Base-by-base conservation (phyloP, 2,329 filamentous ascomycete species). In the Beauveria brongniartii region DNA sequence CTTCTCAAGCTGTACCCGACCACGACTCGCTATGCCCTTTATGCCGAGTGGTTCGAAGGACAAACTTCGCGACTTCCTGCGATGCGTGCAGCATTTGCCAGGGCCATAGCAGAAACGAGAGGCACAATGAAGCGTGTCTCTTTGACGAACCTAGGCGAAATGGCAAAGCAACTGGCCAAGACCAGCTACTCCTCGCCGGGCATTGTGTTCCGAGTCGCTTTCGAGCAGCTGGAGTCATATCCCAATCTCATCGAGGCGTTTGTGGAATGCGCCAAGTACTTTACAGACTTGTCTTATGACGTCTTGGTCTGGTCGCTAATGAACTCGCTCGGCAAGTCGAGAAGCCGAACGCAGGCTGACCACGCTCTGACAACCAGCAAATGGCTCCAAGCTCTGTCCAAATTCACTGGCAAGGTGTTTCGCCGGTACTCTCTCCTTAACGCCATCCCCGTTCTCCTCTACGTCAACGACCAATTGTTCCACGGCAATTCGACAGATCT, bases 241-340 rank as follows among this genome's bases (percentile, higher is more conserved):
- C 90, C 89, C 70, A 99, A 97, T 70, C 82, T 99, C 63, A 96
- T 96, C 61, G 91, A 96, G 64, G 91, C 91, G 5, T 91, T 99
- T 63, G 92, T 97, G 16, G 92, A 97, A 71, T 97, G 92, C 69
- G 92, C 91, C 44, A 88, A 91, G 68, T 97, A 97, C 71, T 97
- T 97, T 67, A 96, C 93, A 1, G 87, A 90, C 59, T 78, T 99
- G 43, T 93, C 91, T 0, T 96, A 96, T 71, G 94, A 99, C 72
- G 90, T 96, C 37, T 80, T 99, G 50, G 90, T 91, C 3, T 99
- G 93, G 92, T 91, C 91, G 22, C 79, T 99, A 50, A 85, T 99
- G 74, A 95, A 86, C 69, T 86, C 85, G 1, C 75, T 88, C 14
- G 83, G 83, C 55, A 84, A 85, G 65, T 80, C 82, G 58, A 79